Conservation (phyloP, 2,329 filamentous ascomycete genomes). For the Tolypocladium amazonense region DNA sequence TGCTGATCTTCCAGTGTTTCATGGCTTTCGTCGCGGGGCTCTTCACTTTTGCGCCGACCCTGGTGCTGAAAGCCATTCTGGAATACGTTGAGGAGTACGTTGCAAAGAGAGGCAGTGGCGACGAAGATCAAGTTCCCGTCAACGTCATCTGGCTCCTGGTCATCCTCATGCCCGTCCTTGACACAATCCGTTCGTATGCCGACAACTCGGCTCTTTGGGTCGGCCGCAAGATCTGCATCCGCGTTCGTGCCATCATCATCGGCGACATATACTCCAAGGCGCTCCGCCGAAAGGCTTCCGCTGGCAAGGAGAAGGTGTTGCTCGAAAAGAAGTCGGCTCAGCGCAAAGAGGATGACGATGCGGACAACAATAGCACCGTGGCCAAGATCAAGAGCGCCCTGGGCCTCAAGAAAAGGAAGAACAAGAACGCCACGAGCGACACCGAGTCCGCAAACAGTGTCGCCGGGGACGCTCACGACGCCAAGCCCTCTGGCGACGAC, state of each 20-base stretch:
- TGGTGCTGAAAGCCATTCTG: constrained; percentile 82
- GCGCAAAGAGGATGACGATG: constrained; percentile 23
- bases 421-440: constrained; percentile 26
- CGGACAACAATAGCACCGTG: constrained; percentile 27
- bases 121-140: constrained; percentile 46
- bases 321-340: constrained; percentile 38
- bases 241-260: constrained; percentile 86
- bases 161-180: constrained; percentile 75
- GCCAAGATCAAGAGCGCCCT: constrained; percentile 45
- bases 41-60: constrained; percentile 83
- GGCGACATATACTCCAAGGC: constrained; percentile 97
- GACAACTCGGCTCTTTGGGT: constrained; percentile 87
- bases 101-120: not conserved
- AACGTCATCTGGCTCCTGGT: constrained; percentile 97
- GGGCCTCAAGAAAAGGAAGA: constrained; percentile 49
- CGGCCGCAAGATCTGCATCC: constrained; percentile 87
- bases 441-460: constrained; percentile 22
- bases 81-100: constrained; percentile 76
- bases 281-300: constrained; percentile 77
- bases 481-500: constrained; percentile 32
- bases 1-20: constrained; percentile 63
- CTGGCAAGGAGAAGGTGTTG: constrained; percentile 62
- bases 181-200: constrained; percentile 68
- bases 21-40: constrained; percentile 74
- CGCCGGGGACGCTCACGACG: constrained; percentile 24